These are phyloP conservation scores for Paspalum vaginatum DNA, from an alignment of 176 grass and related monocot genomes.

Conservation along the genomic window DNA sequence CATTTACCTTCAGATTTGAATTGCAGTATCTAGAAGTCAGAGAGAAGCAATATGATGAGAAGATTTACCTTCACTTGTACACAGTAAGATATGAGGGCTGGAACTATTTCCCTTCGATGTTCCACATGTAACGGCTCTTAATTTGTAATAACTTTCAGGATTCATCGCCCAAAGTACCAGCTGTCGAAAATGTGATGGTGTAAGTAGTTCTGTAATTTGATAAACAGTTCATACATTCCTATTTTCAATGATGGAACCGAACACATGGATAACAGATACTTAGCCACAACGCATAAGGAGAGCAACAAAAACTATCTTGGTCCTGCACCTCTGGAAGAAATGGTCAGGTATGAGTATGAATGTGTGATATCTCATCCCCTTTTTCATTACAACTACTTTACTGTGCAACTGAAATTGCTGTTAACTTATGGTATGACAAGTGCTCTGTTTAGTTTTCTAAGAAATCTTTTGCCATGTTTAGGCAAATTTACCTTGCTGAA, in stretches of 20 bases:
- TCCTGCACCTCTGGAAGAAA: conserved; percentile 82
- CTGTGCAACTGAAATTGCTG: conserved; percentile 16
- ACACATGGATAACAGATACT: conserved; percentile 64
- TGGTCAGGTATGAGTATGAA: conserved; percentile 64
- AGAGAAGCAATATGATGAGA: conserved; percentile 95
- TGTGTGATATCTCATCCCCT: neutral
- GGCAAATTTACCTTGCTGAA: conserved; percentile 81
- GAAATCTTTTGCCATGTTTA: conserved; percentile 27
- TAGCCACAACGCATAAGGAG: conserved; percentile 66
- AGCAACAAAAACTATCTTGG: conserved; percentile 81
- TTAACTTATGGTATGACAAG: neutral
- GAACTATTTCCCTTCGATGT: conserved; percentile 28
- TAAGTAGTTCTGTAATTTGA: conserved; percentile 56
- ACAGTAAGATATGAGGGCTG: conserved; percentile 60
- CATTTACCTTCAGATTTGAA: conserved; percentile 53
- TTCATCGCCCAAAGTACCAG: conserved; percentile 53
- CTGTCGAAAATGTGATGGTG: conserved; percentile 73
- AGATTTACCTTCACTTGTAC: conserved; percentile 81
- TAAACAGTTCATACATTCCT: neutral
- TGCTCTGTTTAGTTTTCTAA: neutral
- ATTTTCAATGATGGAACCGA: conserved; percentile 38
- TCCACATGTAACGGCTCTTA: neutral
- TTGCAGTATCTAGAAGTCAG: conserved; percentile 89
- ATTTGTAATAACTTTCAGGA: conserved; percentile 53
- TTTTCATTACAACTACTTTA: neutral